These are phyloP conservation scores for Trichoderma harzianum DNA, from an alignment of 2,329 filamentous ascomycete genomes.

Conservation along the genomic window DNA sequence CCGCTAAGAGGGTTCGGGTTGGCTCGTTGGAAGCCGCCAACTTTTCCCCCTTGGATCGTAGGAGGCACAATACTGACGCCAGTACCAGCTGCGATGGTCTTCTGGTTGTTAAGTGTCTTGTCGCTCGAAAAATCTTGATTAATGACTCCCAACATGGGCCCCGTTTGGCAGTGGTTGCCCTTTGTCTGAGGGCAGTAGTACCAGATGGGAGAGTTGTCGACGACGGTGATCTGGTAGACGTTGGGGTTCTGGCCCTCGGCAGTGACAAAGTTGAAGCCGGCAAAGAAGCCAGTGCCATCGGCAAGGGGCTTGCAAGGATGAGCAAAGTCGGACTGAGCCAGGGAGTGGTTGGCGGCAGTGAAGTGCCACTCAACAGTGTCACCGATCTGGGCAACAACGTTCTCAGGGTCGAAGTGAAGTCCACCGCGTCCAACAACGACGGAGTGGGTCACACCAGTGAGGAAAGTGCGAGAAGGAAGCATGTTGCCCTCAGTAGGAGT, in stretches of 20 bases:
- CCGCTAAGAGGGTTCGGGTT: conserved; percentile 43
- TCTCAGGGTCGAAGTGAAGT: conserved; percentile 50
- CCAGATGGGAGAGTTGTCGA: conserved; percentile 55
- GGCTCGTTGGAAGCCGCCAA: background rate
- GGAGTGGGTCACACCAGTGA: conserved; percentile 3
- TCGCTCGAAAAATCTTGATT: conserved; percentile 46
- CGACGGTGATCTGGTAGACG: conserved; percentile 22
- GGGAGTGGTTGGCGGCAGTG: conserved; percentile 52
- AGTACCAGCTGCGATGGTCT: conserved; percentile 34
- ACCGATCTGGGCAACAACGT: conserved; percentile 49
- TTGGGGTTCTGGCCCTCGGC: conserved; percentile 22
- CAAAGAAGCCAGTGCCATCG: conserved; percentile 43
- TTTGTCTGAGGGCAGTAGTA: conserved; percentile 54
- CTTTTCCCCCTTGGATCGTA: conserved; percentile 34
- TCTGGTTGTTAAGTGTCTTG: conserved; percentile 38
- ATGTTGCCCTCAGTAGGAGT: conserved; percentile 8
- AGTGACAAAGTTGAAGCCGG: conserved; percentile 17
- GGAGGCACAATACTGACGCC: conserved; percentile 27
- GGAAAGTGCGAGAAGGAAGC: background rate
- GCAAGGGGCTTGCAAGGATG: conserved; percentile 57
- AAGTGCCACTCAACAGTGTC: conserved; percentile 46
- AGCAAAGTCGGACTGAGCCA: conserved; percentile 58
- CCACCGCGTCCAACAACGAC: conserved; percentile 15
- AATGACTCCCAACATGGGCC: conserved; percentile 45
- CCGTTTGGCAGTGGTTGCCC: conserved; percentile 47